These are phyloP conservation scores for Lotmaria passim DNA, from an alignment of 208 protist genomes.

Conservation along the genomic window DNA sequence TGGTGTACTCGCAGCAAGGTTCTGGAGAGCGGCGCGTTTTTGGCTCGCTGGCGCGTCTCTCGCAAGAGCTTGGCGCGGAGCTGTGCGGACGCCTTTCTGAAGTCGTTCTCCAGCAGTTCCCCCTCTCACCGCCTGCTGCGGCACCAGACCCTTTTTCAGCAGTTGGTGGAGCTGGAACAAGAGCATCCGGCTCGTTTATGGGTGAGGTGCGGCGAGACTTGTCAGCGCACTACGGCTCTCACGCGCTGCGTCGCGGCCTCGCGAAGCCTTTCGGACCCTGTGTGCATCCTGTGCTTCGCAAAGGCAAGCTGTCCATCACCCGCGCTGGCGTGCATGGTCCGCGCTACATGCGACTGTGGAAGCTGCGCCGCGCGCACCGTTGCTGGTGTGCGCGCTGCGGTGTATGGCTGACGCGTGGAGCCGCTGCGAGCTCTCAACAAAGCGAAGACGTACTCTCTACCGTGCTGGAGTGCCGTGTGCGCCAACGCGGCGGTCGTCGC, in stretches of 20 bases:
- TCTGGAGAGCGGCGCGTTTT: neutral
- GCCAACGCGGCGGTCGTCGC: neutral
- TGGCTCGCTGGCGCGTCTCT: conserved; percentile 32
- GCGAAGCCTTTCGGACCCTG: conserved; percentile 66
- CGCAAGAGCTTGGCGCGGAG: conserved; percentile 64
- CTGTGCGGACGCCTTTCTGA: conserved; percentile 79
- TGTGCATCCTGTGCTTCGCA: conserved; percentile 31
- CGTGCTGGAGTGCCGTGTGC: conserved; percentile 19
- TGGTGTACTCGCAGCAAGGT: conserved; percentile 20
- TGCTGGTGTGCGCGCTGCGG: conserved; percentile 74
- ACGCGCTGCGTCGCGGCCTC: conserved; percentile 55
- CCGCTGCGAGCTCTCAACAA: conserved; percentile 11
- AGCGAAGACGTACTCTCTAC: conserved; percentile 7
- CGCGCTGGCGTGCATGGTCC: conserved; percentile 40
- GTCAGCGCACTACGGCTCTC: conserved; percentile 80
- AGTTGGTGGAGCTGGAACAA: neutral
- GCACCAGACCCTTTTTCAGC: neutral
- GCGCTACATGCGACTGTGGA: conserved; percentile 55
- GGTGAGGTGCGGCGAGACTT: conserved; percentile 51
- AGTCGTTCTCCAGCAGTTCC: conserved; percentile 19
- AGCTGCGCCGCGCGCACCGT: conserved; percentile 28
- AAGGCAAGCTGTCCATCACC: conserved; percentile 4
- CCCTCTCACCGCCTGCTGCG: neutral
- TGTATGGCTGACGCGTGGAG: conserved; percentile 42
- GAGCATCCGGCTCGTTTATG: conserved; percentile 1